Percentiles rank a stretch among this genome's conserved stretches.
Evolutionary conservation across 768 basidiomycete genomes (phyloP).

Genomic region (Suillus luteus): DNA sequence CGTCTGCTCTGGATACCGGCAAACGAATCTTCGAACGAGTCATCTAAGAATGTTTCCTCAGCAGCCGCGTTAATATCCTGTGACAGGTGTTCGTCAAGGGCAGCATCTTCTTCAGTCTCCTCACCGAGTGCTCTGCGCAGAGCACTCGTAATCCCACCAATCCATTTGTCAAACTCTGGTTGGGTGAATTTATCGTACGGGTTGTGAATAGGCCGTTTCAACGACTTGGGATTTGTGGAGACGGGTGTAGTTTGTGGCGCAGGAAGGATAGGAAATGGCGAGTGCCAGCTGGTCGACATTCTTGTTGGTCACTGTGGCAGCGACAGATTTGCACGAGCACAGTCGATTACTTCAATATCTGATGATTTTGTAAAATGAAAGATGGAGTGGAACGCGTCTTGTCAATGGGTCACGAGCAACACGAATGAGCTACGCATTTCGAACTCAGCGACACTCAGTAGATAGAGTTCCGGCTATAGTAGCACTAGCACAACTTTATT

Average conservation of each 20-base stretch:
- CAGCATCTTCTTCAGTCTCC: conserved; percentile 28
- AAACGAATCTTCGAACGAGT: conserved; percentile 53
- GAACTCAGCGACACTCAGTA: conserved; percentile 8
- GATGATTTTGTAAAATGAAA: conserved; percentile 3
- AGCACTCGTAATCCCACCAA: conserved; percentile 59
- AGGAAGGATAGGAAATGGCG: conserved; percentile 6
- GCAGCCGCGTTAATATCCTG: conserved; percentile 26
- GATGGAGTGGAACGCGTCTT: neutral
- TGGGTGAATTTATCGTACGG: conserved; percentile 75
- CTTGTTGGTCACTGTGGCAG: neutral
- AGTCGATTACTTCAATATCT: neutral
- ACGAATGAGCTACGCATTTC: neutral
- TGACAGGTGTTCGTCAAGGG: conserved; percentile 10
- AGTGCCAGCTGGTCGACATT: conserved; percentile 12
- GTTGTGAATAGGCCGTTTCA: conserved; percentile 60
- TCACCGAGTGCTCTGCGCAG: conserved; percentile 60
- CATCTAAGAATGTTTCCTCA: conserved; percentile 25
- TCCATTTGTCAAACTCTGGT: conserved; percentile 71
- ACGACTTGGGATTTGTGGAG: conserved; percentile 13
- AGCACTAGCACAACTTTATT: too few species aligned
- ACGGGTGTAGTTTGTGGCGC: conserved; percentile 13
- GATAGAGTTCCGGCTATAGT: neutral
- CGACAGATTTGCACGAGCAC: neutral
- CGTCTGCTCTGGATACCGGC: conserved; percentile 53
- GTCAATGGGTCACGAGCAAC: conserved; percentile 5